Evolutionary conservation across 306 rosid species (phyloP).

Genomic region (Erythrophleum fordii): DNA sequence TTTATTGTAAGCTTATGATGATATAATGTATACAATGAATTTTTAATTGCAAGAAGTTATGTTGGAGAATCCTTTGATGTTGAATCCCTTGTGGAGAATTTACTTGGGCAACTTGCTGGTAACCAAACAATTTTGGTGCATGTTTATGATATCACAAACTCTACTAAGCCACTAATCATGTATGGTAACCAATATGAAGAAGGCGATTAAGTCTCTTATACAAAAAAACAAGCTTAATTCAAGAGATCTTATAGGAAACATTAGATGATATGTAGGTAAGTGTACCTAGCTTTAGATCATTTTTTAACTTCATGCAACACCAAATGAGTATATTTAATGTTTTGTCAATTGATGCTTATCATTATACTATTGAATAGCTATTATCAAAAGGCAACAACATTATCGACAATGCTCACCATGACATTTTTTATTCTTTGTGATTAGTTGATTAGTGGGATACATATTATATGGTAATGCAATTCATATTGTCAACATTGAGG

Average conservation of each 20-base stretch:
- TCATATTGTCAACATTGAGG: conserved; percentile 93
- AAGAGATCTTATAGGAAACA: conserved; percentile 92
- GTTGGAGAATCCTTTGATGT: conserved; percentile 98
- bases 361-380: conserved; percentile 63
- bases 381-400: conserved; percentile 83
- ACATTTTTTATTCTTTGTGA: conserved; percentile 76
- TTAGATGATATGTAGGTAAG: conserved; percentile 93
- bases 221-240: conserved; percentile 94
- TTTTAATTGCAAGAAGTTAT: conserved; percentile 61
- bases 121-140: conserved; percentile 89
- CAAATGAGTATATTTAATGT: conserved; percentile 19
- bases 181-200: conserved; percentile 86
- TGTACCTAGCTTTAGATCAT: conserved; percentile 31
- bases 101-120: conserved; percentile 98
- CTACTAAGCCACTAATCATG: conserved; percentile 77
- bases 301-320: background rate
- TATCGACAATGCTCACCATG: conserved; percentile 73
- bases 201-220: conserved; percentile 67
- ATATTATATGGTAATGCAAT: conserved; percentile 91
- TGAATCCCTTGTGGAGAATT: conserved; percentile 97
- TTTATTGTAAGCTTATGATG: conserved; percentile 34
- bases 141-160: conserved; percentile 87
- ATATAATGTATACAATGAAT: conserved; percentile 31
- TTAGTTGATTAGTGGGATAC: conserved; percentile 80
- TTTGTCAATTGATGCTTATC: conserved; percentile 34